Conservation (phyloP, 164 flowering plant species). For the Aristolochia contorta region DNA sequence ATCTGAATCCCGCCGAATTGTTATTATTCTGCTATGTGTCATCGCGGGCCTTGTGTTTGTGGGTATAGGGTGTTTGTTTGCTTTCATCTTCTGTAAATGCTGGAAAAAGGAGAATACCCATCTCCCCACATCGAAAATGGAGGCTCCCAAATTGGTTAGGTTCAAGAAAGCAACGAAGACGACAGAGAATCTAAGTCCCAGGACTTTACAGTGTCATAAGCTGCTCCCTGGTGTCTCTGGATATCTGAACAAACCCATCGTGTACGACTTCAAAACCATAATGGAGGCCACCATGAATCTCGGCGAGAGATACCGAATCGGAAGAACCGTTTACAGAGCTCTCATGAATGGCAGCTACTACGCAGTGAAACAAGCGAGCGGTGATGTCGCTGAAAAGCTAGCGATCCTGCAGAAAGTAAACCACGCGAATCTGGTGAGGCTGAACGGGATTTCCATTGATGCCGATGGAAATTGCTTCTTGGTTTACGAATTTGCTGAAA, state of each 20-base stretch:
- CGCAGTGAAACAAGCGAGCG: slow-evolving; percentile 43
- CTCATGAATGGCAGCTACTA: slow-evolving; percentile 29
- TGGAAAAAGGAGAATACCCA: slow-evolving; percentile 17
- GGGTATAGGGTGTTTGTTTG: slow-evolving; percentile 4
- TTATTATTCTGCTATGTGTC: slow-evolving; percentile 5
- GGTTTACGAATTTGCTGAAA: slow-evolving; percentile 58
- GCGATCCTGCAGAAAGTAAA: slow-evolving; percentile 55
- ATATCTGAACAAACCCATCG: slow-evolving; percentile 39
- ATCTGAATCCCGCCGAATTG: background rate
- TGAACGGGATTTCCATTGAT: slow-evolving; percentile 41
- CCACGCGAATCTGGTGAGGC: slow-evolving; percentile 53
- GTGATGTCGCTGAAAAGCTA: slow-evolving; percentile 44
- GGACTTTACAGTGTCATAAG: slow-evolving; percentile 29
- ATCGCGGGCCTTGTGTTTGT: slow-evolving; percentile 6
- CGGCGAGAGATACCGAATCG: slow-evolving; percentile 31
- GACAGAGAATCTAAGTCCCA: slow-evolving; percentile 16
- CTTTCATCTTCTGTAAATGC: slow-evolving; percentile 1
- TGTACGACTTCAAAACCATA: slow-evolving; percentile 34
- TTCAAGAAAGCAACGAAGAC: slow-evolving; percentile 13
- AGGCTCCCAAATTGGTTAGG: slow-evolving; percentile 18
- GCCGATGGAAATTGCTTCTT: slow-evolving; percentile 31
- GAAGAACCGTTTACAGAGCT: slow-evolving; percentile 48
- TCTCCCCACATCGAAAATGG: slow-evolving; percentile 23
- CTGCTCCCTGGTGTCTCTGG: slow-evolving; percentile 51
- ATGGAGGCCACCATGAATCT: slow-evolving; percentile 55